Conservation (phyloP, 495 filamentous ascomycete species). For the Aspergillus bridgeri region DNA sequence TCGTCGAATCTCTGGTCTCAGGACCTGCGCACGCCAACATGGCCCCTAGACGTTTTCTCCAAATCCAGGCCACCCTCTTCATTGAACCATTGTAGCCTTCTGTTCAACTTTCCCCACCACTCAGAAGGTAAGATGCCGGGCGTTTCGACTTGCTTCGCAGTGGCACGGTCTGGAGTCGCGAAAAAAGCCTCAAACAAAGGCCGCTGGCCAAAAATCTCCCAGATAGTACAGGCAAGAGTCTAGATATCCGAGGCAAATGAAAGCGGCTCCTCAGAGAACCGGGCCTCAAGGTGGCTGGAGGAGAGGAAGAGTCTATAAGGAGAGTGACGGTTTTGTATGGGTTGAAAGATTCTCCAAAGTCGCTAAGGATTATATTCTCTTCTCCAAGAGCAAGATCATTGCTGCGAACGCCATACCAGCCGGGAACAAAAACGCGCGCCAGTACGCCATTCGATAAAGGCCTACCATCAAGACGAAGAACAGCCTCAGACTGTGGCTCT, state of each 20-base stretch:
- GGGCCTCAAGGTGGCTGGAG: slow-evolving; percentile 23
- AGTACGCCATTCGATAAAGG: slow-evolving; percentile 7
- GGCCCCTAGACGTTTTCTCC: slow-evolving; percentile 11
- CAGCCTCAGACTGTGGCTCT: slow-evolving; percentile 16
- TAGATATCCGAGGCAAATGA: slow-evolving; percentile 32
- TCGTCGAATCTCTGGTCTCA: slow-evolving; percentile 16
- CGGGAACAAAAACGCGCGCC: slow-evolving; percentile 7
- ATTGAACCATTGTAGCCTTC: slow-evolving; percentile 13
- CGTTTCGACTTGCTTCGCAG: slow-evolving; percentile 23
- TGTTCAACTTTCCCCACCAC: slow-evolving; percentile 24
- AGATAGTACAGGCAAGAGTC: slow-evolving; percentile 31
- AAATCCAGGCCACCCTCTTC: slow-evolving; percentile 18
- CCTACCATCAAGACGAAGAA: slow-evolving; percentile 21
- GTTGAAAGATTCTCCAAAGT: slow-evolving; percentile 29
- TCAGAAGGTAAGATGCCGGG: slow-evolving; percentile 27
- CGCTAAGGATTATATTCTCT: slow-evolving; percentile 18
- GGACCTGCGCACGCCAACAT: slow-evolving; percentile 9
- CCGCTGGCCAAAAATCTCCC: slow-evolving; percentile 28
- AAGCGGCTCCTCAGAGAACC: slow-evolving; percentile 23
- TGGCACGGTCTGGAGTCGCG: slow-evolving; percentile 20
- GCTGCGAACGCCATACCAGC: slow-evolving; percentile 20
- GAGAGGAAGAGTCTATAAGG: slow-evolving; percentile 21
- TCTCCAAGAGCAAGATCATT: slow-evolving; percentile 16
- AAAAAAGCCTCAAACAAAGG: slow-evolving; percentile 25
- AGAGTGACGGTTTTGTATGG: slow-evolving; percentile 8